These are phyloP conservation scores for Madurella mycetomatis DNA, from an alignment of 2,329 filamentous ascomycete species.

Conservation along the genomic window DNA sequence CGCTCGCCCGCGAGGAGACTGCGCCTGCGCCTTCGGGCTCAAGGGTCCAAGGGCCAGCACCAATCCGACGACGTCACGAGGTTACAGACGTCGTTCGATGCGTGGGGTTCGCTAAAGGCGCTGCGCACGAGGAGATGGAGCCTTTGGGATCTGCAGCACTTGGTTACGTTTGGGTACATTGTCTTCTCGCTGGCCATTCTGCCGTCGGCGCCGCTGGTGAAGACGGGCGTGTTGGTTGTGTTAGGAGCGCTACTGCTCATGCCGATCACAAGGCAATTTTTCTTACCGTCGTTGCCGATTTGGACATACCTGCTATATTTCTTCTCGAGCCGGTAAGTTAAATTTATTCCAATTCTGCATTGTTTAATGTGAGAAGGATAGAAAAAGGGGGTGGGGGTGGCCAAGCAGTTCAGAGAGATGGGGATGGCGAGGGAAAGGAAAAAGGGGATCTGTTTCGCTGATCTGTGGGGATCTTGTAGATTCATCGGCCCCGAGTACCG, in stretches of 20 bases:
- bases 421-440: not conserved
- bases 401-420: not conserved
- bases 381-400: not conserved
- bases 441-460: not conserved
- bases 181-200: constrained; percentile 83
- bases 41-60: constrained; percentile 20
- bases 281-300: constrained; percentile 80
- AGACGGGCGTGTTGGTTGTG: constrained; percentile 65
- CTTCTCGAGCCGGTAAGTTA: constrained; percentile 82
- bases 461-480: constrained; percentile 40
- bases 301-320: constrained; percentile 87
- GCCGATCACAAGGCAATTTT: constrained; percentile 85
- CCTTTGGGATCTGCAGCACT: constrained; percentile 79
- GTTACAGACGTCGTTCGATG: constrained; percentile 78
- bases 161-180: constrained; percentile 66
- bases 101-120: constrained; percentile 69
- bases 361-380: too few relatives aligned
- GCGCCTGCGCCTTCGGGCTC: constrained; percentile 20
- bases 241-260: constrained; percentile 69
- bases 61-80: constrained; percentile 59
- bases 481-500: constrained; percentile 87
- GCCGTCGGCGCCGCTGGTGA: constrained; percentile 72
- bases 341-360: not conserved
- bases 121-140: constrained; percentile 77
- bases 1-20: constrained; percentile 25